Base-by-base conservation (phyloP, 73 alveolate species). In the Paramecium sexaurelia region DNA sequence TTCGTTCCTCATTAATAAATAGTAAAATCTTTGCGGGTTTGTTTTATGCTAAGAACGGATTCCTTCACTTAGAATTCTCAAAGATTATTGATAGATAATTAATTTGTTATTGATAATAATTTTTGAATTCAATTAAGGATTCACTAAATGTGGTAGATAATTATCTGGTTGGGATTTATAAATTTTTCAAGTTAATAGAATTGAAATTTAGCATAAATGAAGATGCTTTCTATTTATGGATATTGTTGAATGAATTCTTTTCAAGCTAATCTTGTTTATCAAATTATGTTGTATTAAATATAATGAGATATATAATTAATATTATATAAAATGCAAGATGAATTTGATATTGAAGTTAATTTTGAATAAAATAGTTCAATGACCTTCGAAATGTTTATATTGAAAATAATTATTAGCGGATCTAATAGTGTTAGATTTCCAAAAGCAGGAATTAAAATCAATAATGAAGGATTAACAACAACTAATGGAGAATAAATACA, bases 391-490 rank as follows among this genome's bases (percentile, higher is more conserved):
- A 29, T 47, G 68, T 78, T 32, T 84, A 32, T 9, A 22, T 39
- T n/a, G 15, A 51, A 47, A 3, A 15, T 39, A 17, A 89, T n/a
- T 83, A 32, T 20, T 91, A 92, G 92, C 15, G 92, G 92, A 29
- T 73, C 55, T 55, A 68, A 51, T 32, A 51, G 86, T 33, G 95
- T 84, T 33, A 69, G 91, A 40, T 92, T 87, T 41, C 92, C 92
- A 13, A 55, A 83, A 66, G 75, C 84, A 24, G 95, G 88, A 78
- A 71, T 85, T 61, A 75, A 27, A 55, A 55, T 73, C n/a, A 92
- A 87, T 56, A 57, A 83, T 40, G 91, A 61, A 29, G 96, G 94
- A 11, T 35, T 92, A 10, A 39, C 75, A n/a, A 73, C 92, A 15
- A 91, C 89, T 7, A 47, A 75, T 29, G 90, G 88, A 40, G 40